phyloP scores from a whole-genome alignment of 73 alveolate species.

The Symbiodinium pilosum region DNA sequence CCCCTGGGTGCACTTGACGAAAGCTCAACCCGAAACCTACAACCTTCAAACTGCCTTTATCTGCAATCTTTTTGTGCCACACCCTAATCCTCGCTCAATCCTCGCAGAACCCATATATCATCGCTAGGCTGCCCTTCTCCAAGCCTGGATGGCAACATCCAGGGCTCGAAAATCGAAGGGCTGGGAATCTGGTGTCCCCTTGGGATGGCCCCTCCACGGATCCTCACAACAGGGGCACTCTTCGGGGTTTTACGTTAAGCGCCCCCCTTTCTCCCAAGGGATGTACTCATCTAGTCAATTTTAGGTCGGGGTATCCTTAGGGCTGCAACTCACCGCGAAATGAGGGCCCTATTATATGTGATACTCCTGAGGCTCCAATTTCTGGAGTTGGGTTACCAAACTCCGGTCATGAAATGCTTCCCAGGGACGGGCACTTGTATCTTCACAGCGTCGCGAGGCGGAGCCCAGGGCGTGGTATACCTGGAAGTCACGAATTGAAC shows the following conservation, averaged over 20 bases:
- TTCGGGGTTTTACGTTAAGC: no score
- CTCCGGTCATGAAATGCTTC: not conserved
- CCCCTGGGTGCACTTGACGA: no score
- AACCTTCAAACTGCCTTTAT: no score
- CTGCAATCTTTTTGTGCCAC: no score
- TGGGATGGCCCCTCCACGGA: not conserved
- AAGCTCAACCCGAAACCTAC: not conserved
- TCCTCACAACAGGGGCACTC: no score
- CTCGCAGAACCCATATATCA: not conserved
- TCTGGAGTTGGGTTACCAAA: not conserved
- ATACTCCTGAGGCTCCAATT: not conserved
- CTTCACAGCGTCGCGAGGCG: slow-evolving; percentile 2
- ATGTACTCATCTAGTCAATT: no score
- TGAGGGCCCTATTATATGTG: not conserved
- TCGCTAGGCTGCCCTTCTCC: not conserved
- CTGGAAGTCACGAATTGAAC: no score
- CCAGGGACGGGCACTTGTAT: not conserved
- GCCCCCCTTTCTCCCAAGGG: no score
- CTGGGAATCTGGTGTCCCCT: not conserved
- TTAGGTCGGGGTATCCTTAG: no score
- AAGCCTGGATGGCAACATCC: not conserved
- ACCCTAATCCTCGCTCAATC: not conserved
- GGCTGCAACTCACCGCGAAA: not conserved
- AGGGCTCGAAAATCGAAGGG: not conserved
- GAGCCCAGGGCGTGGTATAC: not conserved